Evolutionary conservation across 1,284 basidiomycete genomes (phyloP), one percentile per base, ranked within the genome.

Genomic region (Blastosporella zonata): DNA sequence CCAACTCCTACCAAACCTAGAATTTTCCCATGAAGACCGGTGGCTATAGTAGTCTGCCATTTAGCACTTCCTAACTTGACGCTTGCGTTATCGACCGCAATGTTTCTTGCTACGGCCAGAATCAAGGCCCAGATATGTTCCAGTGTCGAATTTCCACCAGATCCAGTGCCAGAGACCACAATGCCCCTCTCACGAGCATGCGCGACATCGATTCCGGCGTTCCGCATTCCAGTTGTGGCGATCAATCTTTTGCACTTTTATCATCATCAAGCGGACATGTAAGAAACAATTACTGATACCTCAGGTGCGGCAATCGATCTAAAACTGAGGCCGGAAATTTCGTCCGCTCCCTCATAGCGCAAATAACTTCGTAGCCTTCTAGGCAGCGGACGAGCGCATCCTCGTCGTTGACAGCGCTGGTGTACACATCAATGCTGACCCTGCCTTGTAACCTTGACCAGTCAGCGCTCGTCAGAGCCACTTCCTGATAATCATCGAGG

Each of bases 41-140:
- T 68, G 0, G 81, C 79, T 1, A 82, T 63, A 2, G 73, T 66
- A 2, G 70, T 71, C 57, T 87, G 82, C 75, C 84, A 86, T 20
- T 68, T 68, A 6, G 72, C 64, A 38, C 77, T 76, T 23, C 72
- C 66, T 0, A 63, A 60, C 60, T 77, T 77, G 10, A 76, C 61
- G 57, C 77, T 76, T 13, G 65, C 67, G 50, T 86, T 71, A 53
- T 86, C 80, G 1, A 69, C 60, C 7, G 69, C 65, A 20, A 86
- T 66, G 46, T 75, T 65, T 43, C 84, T 71, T 27, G 74, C 73
- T 3, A 80, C 75, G 1, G 77, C 75, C 10, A 88, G 64, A 25
- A 83, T 72, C 37, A 87, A 66, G n/a, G 81, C 77, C 81, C 82
- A 86, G 22, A 83, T 84, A 53, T 82, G 80, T 57, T 83, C 81